Conservation (phyloP, 768 basidiomycete species). For the Crucibulum laeve region DNA sequence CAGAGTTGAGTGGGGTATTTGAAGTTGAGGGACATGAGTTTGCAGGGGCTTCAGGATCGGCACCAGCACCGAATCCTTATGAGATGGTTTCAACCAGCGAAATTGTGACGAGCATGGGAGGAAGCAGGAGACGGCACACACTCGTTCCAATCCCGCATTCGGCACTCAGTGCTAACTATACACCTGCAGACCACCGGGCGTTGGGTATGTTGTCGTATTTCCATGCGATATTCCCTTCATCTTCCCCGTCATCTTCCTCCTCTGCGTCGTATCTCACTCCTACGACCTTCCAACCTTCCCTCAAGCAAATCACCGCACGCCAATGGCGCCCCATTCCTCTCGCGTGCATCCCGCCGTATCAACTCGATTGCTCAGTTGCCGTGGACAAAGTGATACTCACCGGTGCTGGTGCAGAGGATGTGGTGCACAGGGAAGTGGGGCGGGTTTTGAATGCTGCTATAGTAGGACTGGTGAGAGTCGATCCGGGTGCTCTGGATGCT, state of each 20-base stretch:
- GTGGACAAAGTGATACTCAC: conserved; percentile 63
- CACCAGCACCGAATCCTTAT: background rate
- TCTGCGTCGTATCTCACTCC: too few relatives aligned
- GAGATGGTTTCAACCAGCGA: background rate
- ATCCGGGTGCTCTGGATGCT: conserved; percentile 34
- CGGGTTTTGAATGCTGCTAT: conserved; percentile 77
- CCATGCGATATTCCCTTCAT: conserved; percentile 39
- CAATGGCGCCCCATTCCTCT: conserved; percentile 71
- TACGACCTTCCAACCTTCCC: background rate
- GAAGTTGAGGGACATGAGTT: conserved; percentile 31
- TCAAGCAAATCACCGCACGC: conserved; percentile 31
- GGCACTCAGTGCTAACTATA: conserved; percentile 35
- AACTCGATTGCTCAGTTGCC: conserved; percentile 52
- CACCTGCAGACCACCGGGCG: conserved; percentile 67
- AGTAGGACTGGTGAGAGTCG: conserved; percentile 66
- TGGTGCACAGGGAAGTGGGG: conserved; percentile 62
- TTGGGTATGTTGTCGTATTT: conserved; percentile 77
- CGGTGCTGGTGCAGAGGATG: conserved; percentile 77
- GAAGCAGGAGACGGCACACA: conserved; percentile 27
- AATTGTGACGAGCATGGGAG: background rate
- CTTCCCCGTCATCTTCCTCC: conserved; percentile 5
- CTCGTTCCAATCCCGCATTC: conserved; percentile 43
- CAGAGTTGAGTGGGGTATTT: conserved; percentile 62
- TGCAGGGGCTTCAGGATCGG: conserved; percentile 1
- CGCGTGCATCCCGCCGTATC: conserved; percentile 66